A percentile compares a stretch with the other conserved stretches of the same genome.
These are phyloP conservation scores for Acarospora socialis DNA, from an alignment of 2,329 filamentous ascomycete genomes.

Conservation along the genomic window DNA sequence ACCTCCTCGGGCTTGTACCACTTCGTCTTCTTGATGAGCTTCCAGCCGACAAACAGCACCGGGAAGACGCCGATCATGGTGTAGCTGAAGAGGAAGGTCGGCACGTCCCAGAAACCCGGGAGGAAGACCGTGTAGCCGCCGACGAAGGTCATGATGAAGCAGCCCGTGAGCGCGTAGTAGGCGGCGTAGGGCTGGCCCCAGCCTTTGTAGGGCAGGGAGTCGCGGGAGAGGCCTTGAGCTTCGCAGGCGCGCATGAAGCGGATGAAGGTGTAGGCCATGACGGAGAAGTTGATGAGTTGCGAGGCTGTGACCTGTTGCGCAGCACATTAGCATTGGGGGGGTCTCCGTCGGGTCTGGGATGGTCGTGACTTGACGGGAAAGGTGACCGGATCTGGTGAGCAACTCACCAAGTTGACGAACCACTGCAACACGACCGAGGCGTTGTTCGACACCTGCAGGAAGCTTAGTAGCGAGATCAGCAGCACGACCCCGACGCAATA, in stretches of 20 bases:
- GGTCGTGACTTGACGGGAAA: background rate
- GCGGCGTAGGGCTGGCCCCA: constrained; percentile 58
- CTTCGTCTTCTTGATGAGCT: constrained; percentile 50
- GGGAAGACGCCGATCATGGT: constrained; percentile 61
- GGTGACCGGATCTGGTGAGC: constrained; percentile 4
- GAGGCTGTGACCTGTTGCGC: constrained; percentile 47
- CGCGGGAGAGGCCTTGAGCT: constrained; percentile 53
- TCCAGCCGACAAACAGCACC: constrained; percentile 55
- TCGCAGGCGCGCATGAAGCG: constrained; percentile 55
- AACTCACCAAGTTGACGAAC: constrained; percentile 49
- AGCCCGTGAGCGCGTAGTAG: constrained; percentile 49
- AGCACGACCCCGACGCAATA: constrained; percentile 57
- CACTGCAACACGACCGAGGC: constrained; percentile 50
- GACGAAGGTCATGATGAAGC: constrained; percentile 58
- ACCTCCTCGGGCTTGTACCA: constrained; percentile 43
- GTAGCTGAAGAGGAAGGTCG: constrained; percentile 64
- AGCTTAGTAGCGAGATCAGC: constrained; percentile 54
- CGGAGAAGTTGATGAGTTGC: constrained; percentile 58
- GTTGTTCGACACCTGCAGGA: constrained; percentile 54
- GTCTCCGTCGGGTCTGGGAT: no score
- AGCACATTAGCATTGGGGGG: constrained; percentile 3
- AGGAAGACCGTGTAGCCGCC: constrained; percentile 66
- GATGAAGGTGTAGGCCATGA: constrained; percentile 57
- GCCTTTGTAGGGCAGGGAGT: constrained; percentile 55
- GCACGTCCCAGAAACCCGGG: constrained; percentile 50